Evolutionary conservation across 1,284 basidiomycete species (phyloP).

Genomic region (Exobasidium rhododendri): DNA sequence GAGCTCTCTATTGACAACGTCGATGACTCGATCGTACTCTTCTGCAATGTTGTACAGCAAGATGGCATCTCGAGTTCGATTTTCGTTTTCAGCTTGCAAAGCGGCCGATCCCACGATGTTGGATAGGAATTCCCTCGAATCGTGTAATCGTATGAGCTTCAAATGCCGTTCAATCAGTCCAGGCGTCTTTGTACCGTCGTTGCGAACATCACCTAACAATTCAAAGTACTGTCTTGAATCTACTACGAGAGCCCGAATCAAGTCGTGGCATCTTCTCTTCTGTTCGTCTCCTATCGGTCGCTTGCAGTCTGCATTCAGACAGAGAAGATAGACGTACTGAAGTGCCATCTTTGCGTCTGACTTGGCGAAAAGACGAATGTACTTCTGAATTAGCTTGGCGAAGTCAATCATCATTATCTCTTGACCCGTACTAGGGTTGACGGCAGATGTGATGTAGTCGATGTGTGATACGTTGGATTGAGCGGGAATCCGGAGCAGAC

Average conservation of each 20-base stretch:
- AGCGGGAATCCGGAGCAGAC: conserved; percentile 77
- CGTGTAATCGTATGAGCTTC: conserved; percentile 70
- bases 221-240: conserved; percentile 76
- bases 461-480: conserved; percentile 72
- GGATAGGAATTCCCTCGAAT: conserved; percentile 71
- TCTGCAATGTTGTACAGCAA: conserved; percentile 93
- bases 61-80: conserved; percentile 81
- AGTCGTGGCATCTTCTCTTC: conserved; percentile 77
- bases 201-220: conserved; percentile 82
- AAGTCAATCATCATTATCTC: conserved; percentile 63
- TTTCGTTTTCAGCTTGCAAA: conserved; percentile 66
- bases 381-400: conserved; percentile 83
- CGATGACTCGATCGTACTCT: conserved; percentile 82
- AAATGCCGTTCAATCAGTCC: conserved; percentile 83
- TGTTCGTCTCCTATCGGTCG: conserved; percentile 72
- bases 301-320: conserved; percentile 68
- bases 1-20: conserved; percentile 80
- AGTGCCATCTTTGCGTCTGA: conserved; percentile 88
- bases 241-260: conserved; percentile 82
- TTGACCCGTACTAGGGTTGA: conserved; percentile 8
- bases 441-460: conserved; percentile 21
- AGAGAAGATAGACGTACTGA: conserved; percentile 89
- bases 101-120: conserved; percentile 80
- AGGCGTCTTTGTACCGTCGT: conserved; percentile 78
- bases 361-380: conserved; percentile 84